Conservation (phyloP, 2,329 filamentous ascomycete species). For the Penicillium sp. region DNA sequence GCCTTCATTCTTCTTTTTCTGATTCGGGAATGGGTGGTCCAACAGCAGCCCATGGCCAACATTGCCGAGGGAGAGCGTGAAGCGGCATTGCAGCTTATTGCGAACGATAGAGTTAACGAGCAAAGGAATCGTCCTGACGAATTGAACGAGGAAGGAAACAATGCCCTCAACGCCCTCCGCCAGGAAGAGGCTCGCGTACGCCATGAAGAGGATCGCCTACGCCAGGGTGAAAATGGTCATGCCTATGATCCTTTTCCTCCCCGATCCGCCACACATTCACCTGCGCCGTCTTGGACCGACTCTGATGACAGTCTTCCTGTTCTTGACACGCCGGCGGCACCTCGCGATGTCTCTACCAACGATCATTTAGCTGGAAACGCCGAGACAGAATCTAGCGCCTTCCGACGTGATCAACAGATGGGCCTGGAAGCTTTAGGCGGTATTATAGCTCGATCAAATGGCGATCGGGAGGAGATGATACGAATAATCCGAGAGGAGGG, state of each 20-base stretch:
- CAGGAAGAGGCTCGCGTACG: neutral
- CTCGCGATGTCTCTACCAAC: neutral
- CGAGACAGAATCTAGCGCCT: neutral
- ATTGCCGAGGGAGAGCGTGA: slow-evolving; percentile 56
- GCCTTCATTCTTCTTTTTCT: slow-evolving; percentile 96
- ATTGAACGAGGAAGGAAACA: neutral
- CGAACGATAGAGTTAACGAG: slow-evolving; percentile 28
- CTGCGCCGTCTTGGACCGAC: slow-evolving; percentile 14
- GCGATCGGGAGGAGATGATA: slow-evolving; percentile 55
- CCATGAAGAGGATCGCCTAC: neutral
- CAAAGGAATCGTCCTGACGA: slow-evolving; percentile 1
- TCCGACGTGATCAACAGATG: neutral
- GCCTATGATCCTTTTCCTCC: slow-evolving; percentile 3
- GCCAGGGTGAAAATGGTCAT: slow-evolving; percentile 9
- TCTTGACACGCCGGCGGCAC: slow-evolving; percentile 1
- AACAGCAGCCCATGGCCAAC: slow-evolving; percentile 91
- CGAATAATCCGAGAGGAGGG: slow-evolving; percentile 59
- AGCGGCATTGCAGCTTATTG: slow-evolving; percentile 48
- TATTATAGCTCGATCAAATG: slow-evolving; percentile 56
- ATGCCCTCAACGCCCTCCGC: neutral
- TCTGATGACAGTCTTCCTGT: slow-evolving; percentile 16
- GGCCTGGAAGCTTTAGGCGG: slow-evolving; percentile 48
- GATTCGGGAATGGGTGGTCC: slow-evolving; percentile 95
- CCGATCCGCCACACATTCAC: slow-evolving; percentile 12
- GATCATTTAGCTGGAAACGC: neutral